Base-by-base conservation (phyloP, 2,329 filamentous ascomycete genomes). In the Beauveria scarabaeidicola region DNA sequence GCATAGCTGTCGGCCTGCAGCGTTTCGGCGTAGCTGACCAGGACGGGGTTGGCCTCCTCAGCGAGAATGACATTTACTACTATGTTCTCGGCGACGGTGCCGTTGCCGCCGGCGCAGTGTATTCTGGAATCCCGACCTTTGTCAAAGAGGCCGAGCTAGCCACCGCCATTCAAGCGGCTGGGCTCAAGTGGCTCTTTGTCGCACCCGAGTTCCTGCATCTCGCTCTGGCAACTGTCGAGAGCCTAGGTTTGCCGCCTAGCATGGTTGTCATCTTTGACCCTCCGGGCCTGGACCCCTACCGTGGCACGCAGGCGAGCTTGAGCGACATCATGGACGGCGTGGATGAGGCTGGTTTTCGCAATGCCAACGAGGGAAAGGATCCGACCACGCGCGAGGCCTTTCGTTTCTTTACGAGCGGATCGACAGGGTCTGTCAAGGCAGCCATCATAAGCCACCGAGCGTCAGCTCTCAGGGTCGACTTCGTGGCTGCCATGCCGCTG, bases 101-200 rank as follows among this genome's bases (percentile, higher is more conserved):
- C 21, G 36, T 58, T 8, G 56, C 56, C 13, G 56, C 47, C 1
- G 56, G 56, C 3, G 56, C 36, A 38, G 38, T 58, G 17, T 58
- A 32, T 25, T 3, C 56, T 3, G 56, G 56, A 9, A 25, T 58
- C n/a, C 56, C 56, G 47, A 58, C 56, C 19, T 58, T 58, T 52
- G 56, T 58, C 47, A 58, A 44, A 38, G 47, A 58, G 47, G 56
- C 56, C 11, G 56, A 58, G 56, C 56, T 58, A n/a, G 47, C 47
- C 36, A 58, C 56, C 17, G 56, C 56, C 10, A 58, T 58, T 25
- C 36, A 17, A 1, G 25, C 47, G 10, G 46, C 56, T 2, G 56
- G 56, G 2, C 17, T 58, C 17, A 44, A 38, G 38, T 58, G 56
- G 56, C 56, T 58, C 47, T 58, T 52, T 25, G 56, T 44, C n/a